Percentiles rank a stretch among this genome's conserved stretches.
Evolutionary conservation across 345 rosid genomes (phyloP).

Genomic region (Salix arbutifolia): DNA sequence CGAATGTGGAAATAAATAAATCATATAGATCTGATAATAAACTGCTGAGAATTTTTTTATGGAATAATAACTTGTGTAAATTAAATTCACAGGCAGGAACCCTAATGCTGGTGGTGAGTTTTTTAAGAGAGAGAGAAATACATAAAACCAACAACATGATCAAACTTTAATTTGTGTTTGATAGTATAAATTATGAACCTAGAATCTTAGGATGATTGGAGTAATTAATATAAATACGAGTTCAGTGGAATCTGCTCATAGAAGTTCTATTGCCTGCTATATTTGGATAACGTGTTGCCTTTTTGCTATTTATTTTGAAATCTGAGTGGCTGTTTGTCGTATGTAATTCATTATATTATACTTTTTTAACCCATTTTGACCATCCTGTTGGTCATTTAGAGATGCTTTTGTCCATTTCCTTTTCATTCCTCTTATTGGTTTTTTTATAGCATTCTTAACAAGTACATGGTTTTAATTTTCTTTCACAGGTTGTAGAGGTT

Average conservation of each 20-base stretch:
- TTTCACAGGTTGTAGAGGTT: slow-evolving; percentile 29
- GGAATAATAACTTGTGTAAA: background rate
- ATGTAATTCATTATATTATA: background rate
- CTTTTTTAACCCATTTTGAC: background rate
- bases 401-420: background rate
- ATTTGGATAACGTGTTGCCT: too few species aligned
- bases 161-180: too few species aligned
- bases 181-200: background rate
- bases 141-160: too few species aligned
- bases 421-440: background rate
- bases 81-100: background rate
- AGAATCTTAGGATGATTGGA: background rate
- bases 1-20: background rate
- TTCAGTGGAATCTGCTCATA: too few species aligned
- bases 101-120: background rate
- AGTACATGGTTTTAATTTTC: background rate
- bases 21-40: background rate
- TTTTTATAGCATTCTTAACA: background rate
- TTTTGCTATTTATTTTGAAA: background rate
- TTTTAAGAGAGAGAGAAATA: too few species aligned
- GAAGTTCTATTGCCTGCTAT: too few species aligned
- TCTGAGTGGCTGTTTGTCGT: background rate
- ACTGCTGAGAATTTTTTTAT: background rate
- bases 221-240: too few species aligned
- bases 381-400: background rate